phyloP scores from a whole-genome alignment of 2,329 filamentous ascomycete genomes.

The Aspergillus floridensis region DNA sequence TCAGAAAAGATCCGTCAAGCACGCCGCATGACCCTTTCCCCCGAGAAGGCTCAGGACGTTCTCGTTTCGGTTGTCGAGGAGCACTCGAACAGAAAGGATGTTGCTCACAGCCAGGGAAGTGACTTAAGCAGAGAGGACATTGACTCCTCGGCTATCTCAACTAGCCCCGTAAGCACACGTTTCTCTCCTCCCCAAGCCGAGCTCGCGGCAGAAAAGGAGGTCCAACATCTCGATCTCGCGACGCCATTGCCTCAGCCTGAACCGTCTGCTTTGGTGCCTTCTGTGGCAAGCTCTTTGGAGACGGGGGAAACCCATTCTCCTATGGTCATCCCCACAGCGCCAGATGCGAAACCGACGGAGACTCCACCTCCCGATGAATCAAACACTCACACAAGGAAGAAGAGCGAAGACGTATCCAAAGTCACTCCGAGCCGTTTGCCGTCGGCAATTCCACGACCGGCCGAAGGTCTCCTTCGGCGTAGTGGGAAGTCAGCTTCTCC shows the following conservation, averaged over 20 bases:
- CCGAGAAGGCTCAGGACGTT: constrained; percentile 63
- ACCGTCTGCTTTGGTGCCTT: constrained; percentile 13
- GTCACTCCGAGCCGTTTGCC: constrained; percentile 24
- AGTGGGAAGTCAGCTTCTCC: constrained; percentile 44
- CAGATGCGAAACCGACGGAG: constrained; percentile 9
- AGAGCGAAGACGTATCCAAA: constrained; percentile 16
- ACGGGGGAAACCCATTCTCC: constrained; percentile 3
- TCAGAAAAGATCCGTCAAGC: constrained; percentile 33
- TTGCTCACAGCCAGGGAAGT: constrained; percentile 15
- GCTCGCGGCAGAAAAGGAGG: constrained; percentile 48
- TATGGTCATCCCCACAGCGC: constrained; percentile 6
- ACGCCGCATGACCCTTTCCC: constrained; percentile 50
- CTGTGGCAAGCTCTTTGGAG: constrained; percentile 9
- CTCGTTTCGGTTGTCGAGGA: constrained; percentile 65
- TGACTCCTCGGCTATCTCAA: constrained; percentile 22
- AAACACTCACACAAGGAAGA: constrained; percentile 9
- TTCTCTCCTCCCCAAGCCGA: constrained; percentile 23
- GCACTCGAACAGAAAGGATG: constrained; percentile 47
- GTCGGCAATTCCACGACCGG: constrained; percentile 41
- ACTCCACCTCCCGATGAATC: constrained; percentile 14
- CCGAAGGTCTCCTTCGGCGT: constrained; percentile 37
- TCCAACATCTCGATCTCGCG: constrained; percentile 62
- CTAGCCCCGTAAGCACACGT: constrained; percentile 18
- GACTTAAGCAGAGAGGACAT: constrained; percentile 19
- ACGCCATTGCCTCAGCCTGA: constrained; percentile 37